Evolutionary conservation across 768 basidiomycete species (phyloP).

Genomic region (Phlebiopsis gigantea): DNA sequence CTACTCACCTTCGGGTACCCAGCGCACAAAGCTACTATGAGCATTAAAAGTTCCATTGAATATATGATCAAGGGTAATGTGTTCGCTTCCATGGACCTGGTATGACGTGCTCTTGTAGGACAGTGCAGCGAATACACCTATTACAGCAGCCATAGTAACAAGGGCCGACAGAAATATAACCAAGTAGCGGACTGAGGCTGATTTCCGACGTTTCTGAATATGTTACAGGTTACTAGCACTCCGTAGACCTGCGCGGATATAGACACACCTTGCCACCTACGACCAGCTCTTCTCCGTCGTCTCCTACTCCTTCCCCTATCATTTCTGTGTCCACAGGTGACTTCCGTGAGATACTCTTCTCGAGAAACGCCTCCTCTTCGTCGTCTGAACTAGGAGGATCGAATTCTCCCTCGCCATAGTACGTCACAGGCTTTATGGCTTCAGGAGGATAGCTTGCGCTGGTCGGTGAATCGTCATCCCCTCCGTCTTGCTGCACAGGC

Average conservation of each 20-base stretch:
- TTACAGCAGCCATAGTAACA: constrained; percentile 54
- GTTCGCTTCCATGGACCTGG: constrained; percentile 48
- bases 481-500: background rate
- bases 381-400: constrained; percentile 78
- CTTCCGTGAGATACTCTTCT: constrained; percentile 33
- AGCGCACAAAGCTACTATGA: constrained; percentile 48
- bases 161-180: constrained; percentile 56
- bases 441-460: background rate
- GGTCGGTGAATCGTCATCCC: background rate
- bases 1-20: constrained; percentile 86
- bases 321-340: constrained; percentile 27
- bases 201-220: constrained; percentile 31
- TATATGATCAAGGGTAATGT: constrained; percentile 82
- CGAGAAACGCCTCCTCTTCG: constrained; percentile 50
- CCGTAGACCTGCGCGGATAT: background rate
- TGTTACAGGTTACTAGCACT: background rate
- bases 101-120: constrained; percentile 58
- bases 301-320: constrained; percentile 16
- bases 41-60: constrained; percentile 85
- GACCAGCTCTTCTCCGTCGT: constrained; percentile 27
- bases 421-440: constrained; percentile 27
- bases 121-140: constrained; percentile 75
- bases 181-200: constrained; percentile 54
- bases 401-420: constrained; percentile 76
- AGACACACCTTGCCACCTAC: constrained; percentile 33